Evolutionary conservation across 2,329 filamentous ascomycete species (phyloP), one percentile per base, ranked within the genome.

Genomic region (Diaporthe humulicola): DNA sequence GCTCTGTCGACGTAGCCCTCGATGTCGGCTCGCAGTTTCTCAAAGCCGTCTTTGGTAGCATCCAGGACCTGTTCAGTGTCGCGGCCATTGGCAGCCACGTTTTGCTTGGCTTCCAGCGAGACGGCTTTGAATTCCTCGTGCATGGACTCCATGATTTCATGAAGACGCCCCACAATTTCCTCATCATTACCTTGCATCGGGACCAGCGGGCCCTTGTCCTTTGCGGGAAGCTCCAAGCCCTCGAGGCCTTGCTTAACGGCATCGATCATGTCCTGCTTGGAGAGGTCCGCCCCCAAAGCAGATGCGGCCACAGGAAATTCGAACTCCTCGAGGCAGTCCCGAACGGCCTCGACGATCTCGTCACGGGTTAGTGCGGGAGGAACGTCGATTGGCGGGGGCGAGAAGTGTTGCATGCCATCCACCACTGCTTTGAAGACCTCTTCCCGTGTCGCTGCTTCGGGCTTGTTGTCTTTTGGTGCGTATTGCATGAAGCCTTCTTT

Each of bases 51-150:
- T 78, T 95, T 96, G 57, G 97, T 93, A 0, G 95, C 94, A 82
- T 97, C 94, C 6, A 98, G 87, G 17, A 98, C 92, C 82, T 98
- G 95, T 82, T 98, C 95, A 0, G 95, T 96, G 81, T 97, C 95
- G 74, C 92, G 90, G 54, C 93, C 94, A 78, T 92, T 94, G 76
- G 93, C 93, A 4, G 94, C 91, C 28, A 95, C 93, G 78, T 95
- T 96, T 79, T 96, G 91, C 82, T 96, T 95, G 15, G 90, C 88
- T 79, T 92, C 91, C 38, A 92, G 88, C 0, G 90, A 91, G 2
- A 91, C 86, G 3, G 88, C 85, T 77, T 86, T 87, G 81, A 93
- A 91, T 79, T 93, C 91, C 1, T 86, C 84, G 50, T 86, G 88
- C 84, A 93, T 87, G 74, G 85, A 86, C 4, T 90, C 87, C 83